Evolutionary conservation across 1,284 basidiomycete species (phyloP).

Genomic region (Tylopilus sp.): DNA sequence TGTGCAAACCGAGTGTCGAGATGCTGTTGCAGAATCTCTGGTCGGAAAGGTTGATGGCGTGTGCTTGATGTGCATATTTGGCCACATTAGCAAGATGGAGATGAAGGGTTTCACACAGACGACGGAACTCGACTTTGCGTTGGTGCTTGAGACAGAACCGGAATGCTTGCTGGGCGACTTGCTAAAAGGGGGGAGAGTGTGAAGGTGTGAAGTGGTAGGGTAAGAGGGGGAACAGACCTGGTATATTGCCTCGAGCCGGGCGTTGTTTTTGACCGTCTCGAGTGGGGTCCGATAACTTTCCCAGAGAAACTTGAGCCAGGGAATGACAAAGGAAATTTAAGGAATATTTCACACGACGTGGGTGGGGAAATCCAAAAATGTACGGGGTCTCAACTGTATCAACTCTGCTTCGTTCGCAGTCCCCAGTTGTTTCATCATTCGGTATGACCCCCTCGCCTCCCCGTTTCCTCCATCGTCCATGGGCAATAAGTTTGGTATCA

Average conservation of each 20-base stretch:
- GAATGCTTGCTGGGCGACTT: constrained; percentile 98
- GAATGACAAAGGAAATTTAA: constrained; percentile 81
- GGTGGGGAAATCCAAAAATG: too few relatives aligned
- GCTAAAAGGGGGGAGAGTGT: constrained; percentile 55
- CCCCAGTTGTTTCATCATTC: too few relatives aligned
- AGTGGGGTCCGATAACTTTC: constrained; percentile 98
- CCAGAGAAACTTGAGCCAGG: constrained; percentile 99
- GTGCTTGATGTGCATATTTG: constrained; percentile 95
- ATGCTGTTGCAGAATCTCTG: constrained; percentile 82
- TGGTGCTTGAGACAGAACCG: constrained; percentile 95
- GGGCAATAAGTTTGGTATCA: too few relatives aligned
- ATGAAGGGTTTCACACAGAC: constrained; percentile 86
- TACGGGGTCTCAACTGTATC: too few relatives aligned
- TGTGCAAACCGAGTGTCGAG: constrained; percentile 98
- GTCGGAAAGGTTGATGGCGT: constrained; percentile 84
- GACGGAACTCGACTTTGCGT: constrained; percentile 85
- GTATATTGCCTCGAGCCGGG: constrained; percentile 93
- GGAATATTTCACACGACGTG: too few relatives aligned
- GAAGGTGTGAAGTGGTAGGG: not conserved
- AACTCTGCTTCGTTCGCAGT: too few relatives aligned
- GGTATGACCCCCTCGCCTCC: too few relatives aligned
- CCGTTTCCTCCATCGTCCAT: too few relatives aligned
- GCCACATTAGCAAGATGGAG: constrained; percentile 96
- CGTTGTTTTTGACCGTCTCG: constrained; percentile 98
- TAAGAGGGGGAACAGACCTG: constrained; percentile 70